Evolutionary conservation across 352 stramenopile genomes (phyloP).

Genomic region (Phytophthora cajani): DNA sequence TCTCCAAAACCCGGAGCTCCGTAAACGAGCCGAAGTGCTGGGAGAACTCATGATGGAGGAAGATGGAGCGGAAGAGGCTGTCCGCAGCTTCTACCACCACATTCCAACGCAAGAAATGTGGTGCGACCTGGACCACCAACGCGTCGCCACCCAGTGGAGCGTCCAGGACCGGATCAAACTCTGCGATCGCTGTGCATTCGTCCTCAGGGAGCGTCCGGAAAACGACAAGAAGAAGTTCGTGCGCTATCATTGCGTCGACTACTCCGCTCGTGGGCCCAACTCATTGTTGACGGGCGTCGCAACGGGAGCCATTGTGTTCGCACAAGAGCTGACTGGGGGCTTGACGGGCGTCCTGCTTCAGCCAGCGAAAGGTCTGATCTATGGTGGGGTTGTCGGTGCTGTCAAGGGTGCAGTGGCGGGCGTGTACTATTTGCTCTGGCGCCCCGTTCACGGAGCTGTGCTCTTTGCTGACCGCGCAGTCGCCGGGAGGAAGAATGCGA

Average conservation of each 20-base stretch:
- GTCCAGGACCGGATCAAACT: conserved; percentile 43
- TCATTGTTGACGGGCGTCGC: conserved; percentile 47
- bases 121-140: conserved; percentile 51
- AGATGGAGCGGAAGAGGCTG: conserved; percentile 82
- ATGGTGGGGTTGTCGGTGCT: conserved; percentile 34
- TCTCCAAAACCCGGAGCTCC: conserved; percentile 56
- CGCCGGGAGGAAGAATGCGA: conserved; percentile 46
- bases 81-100: conserved; percentile 87
- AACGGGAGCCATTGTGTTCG: conserved; percentile 29
- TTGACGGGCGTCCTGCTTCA: conserved; percentile 53
- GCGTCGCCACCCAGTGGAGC: conserved; percentile 44
- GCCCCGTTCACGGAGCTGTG: conserved; percentile 48
- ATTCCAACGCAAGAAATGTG: conserved; percentile 88
- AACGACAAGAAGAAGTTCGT: conserved; percentile 41
- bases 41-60: conserved; percentile 70
- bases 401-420: conserved; percentile 37
- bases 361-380: conserved; percentile 33
- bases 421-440: conserved; percentile 37
- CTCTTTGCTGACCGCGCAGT: conserved; percentile 52
- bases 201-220: conserved; percentile 33
- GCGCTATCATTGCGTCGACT: conserved; percentile 49
- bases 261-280: conserved; percentile 50
- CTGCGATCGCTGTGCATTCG: conserved; percentile 46
- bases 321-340: conserved; percentile 47
- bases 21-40: conserved; percentile 50